These are phyloP conservation scores for Penicillium sp. DNA, from an alignment of 2,329 filamentous ascomycete species.

Conservation along the genomic window DNA sequence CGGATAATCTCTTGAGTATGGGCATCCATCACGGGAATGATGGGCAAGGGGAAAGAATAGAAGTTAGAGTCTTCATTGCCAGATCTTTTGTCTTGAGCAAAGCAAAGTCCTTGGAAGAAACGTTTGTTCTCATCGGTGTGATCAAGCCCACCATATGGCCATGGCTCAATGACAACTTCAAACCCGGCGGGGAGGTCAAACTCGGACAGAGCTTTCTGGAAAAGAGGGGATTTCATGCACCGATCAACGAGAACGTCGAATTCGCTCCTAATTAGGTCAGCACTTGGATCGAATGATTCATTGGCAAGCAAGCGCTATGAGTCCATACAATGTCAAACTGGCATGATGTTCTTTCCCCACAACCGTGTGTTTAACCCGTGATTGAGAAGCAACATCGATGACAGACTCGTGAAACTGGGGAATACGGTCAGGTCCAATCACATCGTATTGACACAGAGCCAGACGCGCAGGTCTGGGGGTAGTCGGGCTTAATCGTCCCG, in stretches of 20 bases:
- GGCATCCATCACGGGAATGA: constrained; percentile 58
- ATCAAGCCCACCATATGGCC: constrained; percentile 59
- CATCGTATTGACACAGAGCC: constrained; percentile 58
- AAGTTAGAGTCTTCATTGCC: constrained; percentile 61
- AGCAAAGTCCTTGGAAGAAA: constrained; percentile 56
- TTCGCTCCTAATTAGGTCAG: constrained; percentile 38
- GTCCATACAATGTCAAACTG: constrained; percentile 46
- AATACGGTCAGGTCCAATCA: constrained; percentile 54
- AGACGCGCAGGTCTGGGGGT: constrained; percentile 51
- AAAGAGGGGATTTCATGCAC: constrained; percentile 55
- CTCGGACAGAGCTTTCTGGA: constrained; percentile 53
- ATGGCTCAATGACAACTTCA: constrained; percentile 58
- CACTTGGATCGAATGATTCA: background rate
- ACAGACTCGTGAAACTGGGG: constrained; percentile 58
- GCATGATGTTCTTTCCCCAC: constrained; percentile 53
- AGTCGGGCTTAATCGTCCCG: constrained; percentile 39
- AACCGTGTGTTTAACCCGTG: constrained; percentile 47
- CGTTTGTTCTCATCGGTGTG: constrained; percentile 49
- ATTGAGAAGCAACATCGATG: constrained; percentile 48
- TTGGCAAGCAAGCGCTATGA: background rate
- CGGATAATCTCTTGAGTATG: constrained; percentile 57
- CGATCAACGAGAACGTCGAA: constrained; percentile 51
- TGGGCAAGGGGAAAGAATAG: constrained; percentile 59
- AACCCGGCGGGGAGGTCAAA: constrained; percentile 58
- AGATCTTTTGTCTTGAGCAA: constrained; percentile 44